Base-by-base conservation (phyloP, 164 flowering plant species). In the Chimonanthus praecox region DNA sequence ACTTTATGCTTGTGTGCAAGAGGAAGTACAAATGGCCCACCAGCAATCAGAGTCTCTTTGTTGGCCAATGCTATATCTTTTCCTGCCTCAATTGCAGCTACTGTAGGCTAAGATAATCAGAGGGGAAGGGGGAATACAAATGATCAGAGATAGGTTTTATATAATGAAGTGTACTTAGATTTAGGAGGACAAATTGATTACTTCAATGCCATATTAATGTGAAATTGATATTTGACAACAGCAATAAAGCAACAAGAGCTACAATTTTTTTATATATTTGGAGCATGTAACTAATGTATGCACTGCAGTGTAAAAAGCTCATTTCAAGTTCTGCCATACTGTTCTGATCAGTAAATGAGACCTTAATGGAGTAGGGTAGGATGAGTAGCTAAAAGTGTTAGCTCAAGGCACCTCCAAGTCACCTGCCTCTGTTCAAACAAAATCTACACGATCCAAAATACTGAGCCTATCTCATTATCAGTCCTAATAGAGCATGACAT, bases 11-110 rank as follows among this genome's bases (percentile, higher is more conserved):
- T 92, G 64, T 85, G 89, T 9, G 99, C 99, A 72, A 95, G 97
- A 74, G 98, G 98, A 76, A 95, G 98, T 21, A 95, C 98, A 83
- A 95, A 95, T 44, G 99, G 98, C 63, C 98, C 99, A 47, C 99
- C 99, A 45, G 98, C 98, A 82, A 95, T 95, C 49, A 95, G 79
- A 6, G 98, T 95, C 85, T 95, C 99, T 73, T 95, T 95, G 72
- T 95, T 95, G 69, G 99, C 99, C 85, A 95, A 81, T 62, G 97
- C 96, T 75, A 95, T 95, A 81, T 95, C 94, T 76, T 88, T 93
- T 75, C 99, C 98, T 6, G 99, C 99, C 85, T 93, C 92, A 68
- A 95, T 95, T 64, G 98, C 98, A 76, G 99, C 98, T 61, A 95
- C 98, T 48, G 99, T 95, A 50, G 98, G 99, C 98, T 95, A 79